A percentile compares a stretch with the other conserved stretches of the same genome.
phyloP scores from a whole-genome alignment of 805 yeast species.

The Teunomyces pallodes region DNA sequence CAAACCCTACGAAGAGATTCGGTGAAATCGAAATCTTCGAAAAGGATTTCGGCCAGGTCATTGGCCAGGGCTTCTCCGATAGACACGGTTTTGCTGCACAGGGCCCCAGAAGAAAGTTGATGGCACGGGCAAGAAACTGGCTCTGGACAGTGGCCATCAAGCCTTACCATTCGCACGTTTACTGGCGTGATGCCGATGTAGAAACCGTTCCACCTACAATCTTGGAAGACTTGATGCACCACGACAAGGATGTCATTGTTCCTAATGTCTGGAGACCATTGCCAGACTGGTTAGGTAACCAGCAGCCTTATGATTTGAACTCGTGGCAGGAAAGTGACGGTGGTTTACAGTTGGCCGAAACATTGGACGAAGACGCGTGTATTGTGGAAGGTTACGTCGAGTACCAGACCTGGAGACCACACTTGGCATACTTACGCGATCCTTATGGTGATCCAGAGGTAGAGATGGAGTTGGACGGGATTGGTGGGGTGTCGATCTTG shows the following conservation, averaged over 20 bases:
- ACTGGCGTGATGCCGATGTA: constrained; percentile 98
- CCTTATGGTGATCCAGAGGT: constrained; percentile 94
- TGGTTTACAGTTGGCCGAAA: constrained; percentile 71
- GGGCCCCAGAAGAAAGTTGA: constrained; percentile 89
- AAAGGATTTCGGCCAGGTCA: constrained; percentile 89
- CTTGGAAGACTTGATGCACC: constrained; percentile 89
- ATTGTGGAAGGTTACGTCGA: constrained; percentile 97
- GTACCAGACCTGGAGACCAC: constrained; percentile 98
- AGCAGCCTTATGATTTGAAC: constrained; percentile 81
- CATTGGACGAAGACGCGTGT: constrained; percentile 87
- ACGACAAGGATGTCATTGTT: constrained; percentile 85
- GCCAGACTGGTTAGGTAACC: constrained; percentile 82
- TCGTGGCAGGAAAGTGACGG: constrained; percentile 87
- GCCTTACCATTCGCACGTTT: constrained; percentile 94
- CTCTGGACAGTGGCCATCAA: constrained; percentile 77
- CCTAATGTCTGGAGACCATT: constrained; percentile 93
- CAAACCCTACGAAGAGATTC: constrained; percentile 60
- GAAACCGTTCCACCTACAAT: constrained; percentile 83
- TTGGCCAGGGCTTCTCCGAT: constrained; percentile 91
- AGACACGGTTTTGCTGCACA: constrained; percentile 96
- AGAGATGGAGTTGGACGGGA: constrained; percentile 92
- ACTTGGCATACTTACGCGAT: constrained; percentile 89
- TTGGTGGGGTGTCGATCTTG: constrained; percentile 94
- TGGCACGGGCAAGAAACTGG: constrained; percentile 98
- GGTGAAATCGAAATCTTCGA: constrained; percentile 86